These are phyloP conservation scores for Solanum rostratum DNA, from an alignment of 257 asterid genomes.

Conservation along the genomic window DNA sequence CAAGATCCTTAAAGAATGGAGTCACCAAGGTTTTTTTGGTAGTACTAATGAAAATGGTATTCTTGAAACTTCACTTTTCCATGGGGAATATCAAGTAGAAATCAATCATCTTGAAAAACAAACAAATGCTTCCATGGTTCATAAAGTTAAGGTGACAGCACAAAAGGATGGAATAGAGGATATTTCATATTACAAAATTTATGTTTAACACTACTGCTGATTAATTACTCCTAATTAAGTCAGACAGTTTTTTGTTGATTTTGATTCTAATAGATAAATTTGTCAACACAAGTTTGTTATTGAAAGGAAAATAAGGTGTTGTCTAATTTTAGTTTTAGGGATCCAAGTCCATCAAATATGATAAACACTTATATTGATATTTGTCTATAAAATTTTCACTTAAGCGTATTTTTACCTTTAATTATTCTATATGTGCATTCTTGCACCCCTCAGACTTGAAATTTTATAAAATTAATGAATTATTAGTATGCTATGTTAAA, in stretches of 20 bases:
- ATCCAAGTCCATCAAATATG: not conserved
- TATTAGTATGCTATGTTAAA: too few relatives aligned
- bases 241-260: not conserved
- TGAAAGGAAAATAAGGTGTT: not conserved
- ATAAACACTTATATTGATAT: too few relatives aligned
- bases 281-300: not conserved
- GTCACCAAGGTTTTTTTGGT: conserved; percentile 3
- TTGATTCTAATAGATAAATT: not conserved
- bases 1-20: not conserved
- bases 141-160: not conserved
- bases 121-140: not conserved
- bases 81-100: conserved; percentile 28
- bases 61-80: conserved; percentile 26
- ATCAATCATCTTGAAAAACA: not conserved
- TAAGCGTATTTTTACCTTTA: too few relatives aligned
- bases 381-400: too few relatives aligned
- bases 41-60: conserved; percentile 25
- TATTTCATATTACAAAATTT: not conserved
- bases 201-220: not conserved
- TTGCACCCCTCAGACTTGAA: too few relatives aligned
- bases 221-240: not conserved
- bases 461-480: too few relatives aligned
- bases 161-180: not conserved
- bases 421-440: too few relatives aligned
- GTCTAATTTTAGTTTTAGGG: not conserved